Evolutionary conservation across 2,329 filamentous ascomycete species (phyloP).

Genomic region (Sclerotinia borealis): DNA sequence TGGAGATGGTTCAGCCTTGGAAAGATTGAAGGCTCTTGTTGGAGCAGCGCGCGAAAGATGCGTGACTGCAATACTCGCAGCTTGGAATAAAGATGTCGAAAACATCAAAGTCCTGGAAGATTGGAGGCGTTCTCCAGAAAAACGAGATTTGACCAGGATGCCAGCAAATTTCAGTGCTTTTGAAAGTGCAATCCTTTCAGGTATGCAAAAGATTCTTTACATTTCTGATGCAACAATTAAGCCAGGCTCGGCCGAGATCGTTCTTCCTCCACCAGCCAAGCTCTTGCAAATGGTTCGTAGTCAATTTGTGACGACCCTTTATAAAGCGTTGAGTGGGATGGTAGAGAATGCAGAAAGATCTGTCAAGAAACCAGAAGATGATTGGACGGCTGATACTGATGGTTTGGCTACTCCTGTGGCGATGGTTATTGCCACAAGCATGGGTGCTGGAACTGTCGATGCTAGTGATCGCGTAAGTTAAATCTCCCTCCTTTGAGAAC

Average conservation of each 20-base stretch:
- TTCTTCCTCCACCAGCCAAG: conserved; percentile 79
- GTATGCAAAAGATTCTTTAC: conserved; percentile 94
- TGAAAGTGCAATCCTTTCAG: conserved; percentile 71
- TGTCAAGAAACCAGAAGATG: conserved; percentile 47
- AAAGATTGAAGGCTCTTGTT: conserved; percentile 70
- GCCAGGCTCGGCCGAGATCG: conserved; percentile 67
- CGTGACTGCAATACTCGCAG: conserved; percentile 76
- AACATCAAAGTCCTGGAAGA: conserved; percentile 89
- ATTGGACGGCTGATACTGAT: conserved; percentile 32
- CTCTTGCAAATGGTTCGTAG: conserved; percentile 83
- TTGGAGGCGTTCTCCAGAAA: conserved; percentile 79
- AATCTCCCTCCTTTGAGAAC: neutral
- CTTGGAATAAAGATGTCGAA: conserved; percentile 91
- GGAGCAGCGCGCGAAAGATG: conserved; percentile 76
- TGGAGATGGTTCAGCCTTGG: conserved; percentile 52
- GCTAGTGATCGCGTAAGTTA: conserved; percentile 45
- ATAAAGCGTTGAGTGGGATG: conserved; percentile 91
- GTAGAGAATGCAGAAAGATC: conserved; percentile 90
- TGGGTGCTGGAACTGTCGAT: conserved; percentile 45
- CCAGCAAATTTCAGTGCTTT: conserved; percentile 80
- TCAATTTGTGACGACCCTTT: conserved; percentile 89
- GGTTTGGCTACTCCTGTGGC: conserved; percentile 30
- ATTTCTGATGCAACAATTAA: conserved; percentile 69
- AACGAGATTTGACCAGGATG: conserved; percentile 85
- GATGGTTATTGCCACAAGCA: conserved; percentile 33